Evolutionary conservation across 208 protist species (phyloP).

Genomic region (Strigomonas culicis): DNA sequence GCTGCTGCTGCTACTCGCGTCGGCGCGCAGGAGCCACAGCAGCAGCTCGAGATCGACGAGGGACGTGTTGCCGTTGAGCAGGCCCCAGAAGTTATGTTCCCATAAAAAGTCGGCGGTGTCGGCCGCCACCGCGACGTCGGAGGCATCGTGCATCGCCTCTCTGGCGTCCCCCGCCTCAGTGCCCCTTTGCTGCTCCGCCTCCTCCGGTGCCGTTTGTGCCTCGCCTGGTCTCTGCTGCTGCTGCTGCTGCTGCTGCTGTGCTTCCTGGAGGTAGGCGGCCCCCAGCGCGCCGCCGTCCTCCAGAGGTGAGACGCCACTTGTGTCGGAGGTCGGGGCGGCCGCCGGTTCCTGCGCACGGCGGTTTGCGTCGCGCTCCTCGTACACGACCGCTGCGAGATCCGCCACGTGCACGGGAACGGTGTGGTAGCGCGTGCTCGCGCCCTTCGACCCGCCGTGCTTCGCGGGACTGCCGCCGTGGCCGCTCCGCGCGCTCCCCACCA

Average conservation of each 20-base stretch:
- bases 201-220: neutral
- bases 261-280: neutral
- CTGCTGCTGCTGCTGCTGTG: neutral
- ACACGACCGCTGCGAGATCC: neutral
- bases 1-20: neutral
- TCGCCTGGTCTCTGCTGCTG: neutral
- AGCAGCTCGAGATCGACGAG: slow-evolving; percentile 30
- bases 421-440: too few species aligned
- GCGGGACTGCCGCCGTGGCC: too few species aligned
- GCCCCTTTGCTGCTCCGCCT: neutral
- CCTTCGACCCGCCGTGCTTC: too few species aligned
- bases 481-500: too few species aligned
- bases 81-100: slow-evolving; percentile 38
- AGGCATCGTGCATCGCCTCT: neutral
- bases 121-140: neutral
- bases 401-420: neutral
- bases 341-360: neutral
- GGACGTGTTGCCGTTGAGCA: slow-evolving; percentile 30
- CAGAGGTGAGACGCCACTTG: neutral
- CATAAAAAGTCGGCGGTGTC: slow-evolving; percentile 17
- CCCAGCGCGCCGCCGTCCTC: neutral
- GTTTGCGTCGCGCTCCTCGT: neutral
- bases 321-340: too few species aligned
- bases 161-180: neutral
- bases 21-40: slow-evolving; percentile 16